These are phyloP conservation scores for Trifolium dubium DNA, from an alignment of 306 rosid genomes.

Conservation along the genomic window DNA sequence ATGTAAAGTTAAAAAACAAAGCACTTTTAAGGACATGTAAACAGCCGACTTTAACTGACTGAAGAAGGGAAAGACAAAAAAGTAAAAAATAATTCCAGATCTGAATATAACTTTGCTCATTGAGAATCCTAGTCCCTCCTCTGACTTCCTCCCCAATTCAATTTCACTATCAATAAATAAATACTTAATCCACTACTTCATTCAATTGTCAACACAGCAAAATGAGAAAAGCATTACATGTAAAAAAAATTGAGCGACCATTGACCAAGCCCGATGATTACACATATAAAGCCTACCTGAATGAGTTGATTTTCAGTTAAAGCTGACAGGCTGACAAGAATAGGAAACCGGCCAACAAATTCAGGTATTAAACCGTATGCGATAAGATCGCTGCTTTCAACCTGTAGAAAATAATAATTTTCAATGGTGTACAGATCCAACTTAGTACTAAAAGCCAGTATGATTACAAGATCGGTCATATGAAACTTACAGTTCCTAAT, in stretches of 20 bases:
- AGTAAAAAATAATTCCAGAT: slow-evolving; percentile 19
- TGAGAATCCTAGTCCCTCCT: slow-evolving; percentile 14
- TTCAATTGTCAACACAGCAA: slow-evolving; percentile 24
- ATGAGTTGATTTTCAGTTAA: slow-evolving; percentile 88
- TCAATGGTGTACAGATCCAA: slow-evolving; percentile 32
- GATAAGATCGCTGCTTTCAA: slow-evolving; percentile 93
- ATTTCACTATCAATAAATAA: slow-evolving; percentile 24
- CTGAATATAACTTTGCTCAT: slow-evolving; percentile 5
- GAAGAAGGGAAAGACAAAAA: slow-evolving; percentile 16
- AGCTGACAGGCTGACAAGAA: slow-evolving; percentile 91
- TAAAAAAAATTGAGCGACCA: slow-evolving; percentile 1
- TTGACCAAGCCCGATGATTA: slow-evolving; percentile 23
- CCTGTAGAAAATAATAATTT: slow-evolving; percentile 58
- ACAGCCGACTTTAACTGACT: slow-evolving; percentile 8
- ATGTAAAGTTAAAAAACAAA: slow-evolving; percentile 1
- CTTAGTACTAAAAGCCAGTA: slow-evolving; percentile 6
- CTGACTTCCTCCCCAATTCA: slow-evolving; percentile 2
- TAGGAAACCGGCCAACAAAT: slow-evolving; percentile 96
- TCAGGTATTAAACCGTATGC: slow-evolving; percentile 96
- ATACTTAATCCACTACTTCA: slow-evolving; percentile 27
- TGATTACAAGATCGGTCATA: slow-evolving; percentile 34
- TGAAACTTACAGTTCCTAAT: slow-evolving; percentile 74
- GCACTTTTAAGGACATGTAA: slow-evolving; percentile 14
- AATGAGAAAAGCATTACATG: slow-evolving; percentile 18
- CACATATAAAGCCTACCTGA: slow-evolving; percentile 60